Percentiles rank a stretch among this genome's conserved stretches.
Evolutionary conservation across 2,329 filamentous ascomycete genomes (phyloP).

Genomic region (Alternaria alternata): DNA sequence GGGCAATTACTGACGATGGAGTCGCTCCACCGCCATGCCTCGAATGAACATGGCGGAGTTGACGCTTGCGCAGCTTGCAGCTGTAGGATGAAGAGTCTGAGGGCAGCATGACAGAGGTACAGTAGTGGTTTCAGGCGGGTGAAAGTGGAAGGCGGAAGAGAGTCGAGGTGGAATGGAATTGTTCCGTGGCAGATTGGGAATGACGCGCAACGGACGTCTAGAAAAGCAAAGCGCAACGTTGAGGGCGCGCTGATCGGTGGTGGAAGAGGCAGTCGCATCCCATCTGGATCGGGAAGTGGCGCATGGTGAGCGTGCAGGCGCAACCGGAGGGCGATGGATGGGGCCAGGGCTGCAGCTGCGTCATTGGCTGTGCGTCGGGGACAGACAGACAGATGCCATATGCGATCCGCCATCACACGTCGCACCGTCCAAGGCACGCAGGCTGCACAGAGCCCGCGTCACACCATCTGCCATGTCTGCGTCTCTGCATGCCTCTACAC

Average conservation of each 20-base stretch:
- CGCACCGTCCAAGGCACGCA: background rate
- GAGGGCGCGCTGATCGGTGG: conserved; percentile 3
- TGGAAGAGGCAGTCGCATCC: conserved; percentile 12
- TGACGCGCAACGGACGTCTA: conserved; percentile 19
- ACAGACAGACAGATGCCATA: background rate
- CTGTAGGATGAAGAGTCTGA: conserved; percentile 22
- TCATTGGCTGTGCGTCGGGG: conserved; percentile 12
- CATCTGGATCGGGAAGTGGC: conserved; percentile 19
- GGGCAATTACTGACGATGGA: conserved; percentile 5
- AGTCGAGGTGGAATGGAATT: background rate
- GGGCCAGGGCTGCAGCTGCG: conserved; percentile 13
- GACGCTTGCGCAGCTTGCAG: conserved; percentile 9
- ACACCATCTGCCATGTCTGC: conserved; percentile 1
- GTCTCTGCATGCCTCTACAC: conserved; percentile 9
- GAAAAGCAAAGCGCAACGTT: background rate
- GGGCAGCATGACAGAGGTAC: conserved; percentile 26
- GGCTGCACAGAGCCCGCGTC: background rate
- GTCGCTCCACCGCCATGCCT: conserved; percentile 14
- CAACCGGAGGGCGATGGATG: conserved; percentile 11
- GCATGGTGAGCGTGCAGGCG: conserved; percentile 7
- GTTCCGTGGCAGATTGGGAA: conserved; percentile 15
- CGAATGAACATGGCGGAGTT: conserved; percentile 1
- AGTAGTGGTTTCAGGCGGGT: background rate
- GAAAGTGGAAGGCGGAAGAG: background rate
- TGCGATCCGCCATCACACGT: background rate